Conservation (phyloP, 345 rosid species). For the Turritis glabra region DNA sequence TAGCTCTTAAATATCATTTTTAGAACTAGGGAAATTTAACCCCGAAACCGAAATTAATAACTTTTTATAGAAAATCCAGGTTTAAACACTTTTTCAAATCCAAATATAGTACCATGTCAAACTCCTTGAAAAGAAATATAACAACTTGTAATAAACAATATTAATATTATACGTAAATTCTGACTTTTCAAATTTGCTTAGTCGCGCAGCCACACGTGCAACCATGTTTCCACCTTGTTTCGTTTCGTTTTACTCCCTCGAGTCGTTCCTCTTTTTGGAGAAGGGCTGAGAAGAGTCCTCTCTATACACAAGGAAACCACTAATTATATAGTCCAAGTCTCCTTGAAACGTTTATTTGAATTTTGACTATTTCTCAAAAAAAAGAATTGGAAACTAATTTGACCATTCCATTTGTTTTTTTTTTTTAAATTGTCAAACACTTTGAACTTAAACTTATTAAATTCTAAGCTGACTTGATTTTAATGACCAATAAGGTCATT, state of each 20-base stretch:
- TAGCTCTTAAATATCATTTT: too few relatives aligned
- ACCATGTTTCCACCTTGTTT: slow-evolving; percentile 34
- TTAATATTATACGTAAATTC: neutral
- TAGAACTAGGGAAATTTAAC: too few relatives aligned
- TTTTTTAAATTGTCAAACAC: slow-evolving; percentile 4
- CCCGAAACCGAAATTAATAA: too few relatives aligned
- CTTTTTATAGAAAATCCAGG: neutral
- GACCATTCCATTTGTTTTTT: slow-evolving; percentile 17
- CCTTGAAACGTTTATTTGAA: slow-evolving; percentile 5
- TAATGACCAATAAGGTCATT: neutral
- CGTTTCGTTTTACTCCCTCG: neutral
- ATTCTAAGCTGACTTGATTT: slow-evolving; percentile 23
- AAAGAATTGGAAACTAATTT: neutral
- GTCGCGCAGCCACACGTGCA: slow-evolving; percentile 44
- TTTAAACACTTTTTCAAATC: neutral
- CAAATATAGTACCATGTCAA: neutral
- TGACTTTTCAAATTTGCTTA: slow-evolving; percentile 19
- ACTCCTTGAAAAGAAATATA: neutral
- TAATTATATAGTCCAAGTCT: slow-evolving; percentile 11
- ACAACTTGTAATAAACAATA: slow-evolving; percentile 1
- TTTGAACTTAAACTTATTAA: slow-evolving; percentile 29
- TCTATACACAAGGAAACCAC: slow-evolving; percentile 7
- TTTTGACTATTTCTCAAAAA: slow-evolving; percentile 9
- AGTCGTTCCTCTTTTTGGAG: neutral
- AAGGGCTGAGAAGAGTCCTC: neutral